These are phyloP conservation scores for Przewalskia tangutica DNA, from an alignment of 257 asterid genomes.

Conservation along the genomic window DNA sequence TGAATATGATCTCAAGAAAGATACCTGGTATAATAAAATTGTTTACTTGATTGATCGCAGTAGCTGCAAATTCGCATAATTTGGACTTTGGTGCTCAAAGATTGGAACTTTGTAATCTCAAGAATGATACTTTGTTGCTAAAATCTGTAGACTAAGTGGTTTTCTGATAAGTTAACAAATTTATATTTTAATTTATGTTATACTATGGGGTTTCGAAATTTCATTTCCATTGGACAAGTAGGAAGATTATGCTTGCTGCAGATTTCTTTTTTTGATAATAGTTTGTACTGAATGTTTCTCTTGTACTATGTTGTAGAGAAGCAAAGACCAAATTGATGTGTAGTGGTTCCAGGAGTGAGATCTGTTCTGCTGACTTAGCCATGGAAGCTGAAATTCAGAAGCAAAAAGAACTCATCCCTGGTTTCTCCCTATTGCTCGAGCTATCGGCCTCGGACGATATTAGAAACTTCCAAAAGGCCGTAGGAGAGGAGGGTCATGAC, in stretches of 20 bases:
- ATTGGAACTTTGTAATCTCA: not conserved
- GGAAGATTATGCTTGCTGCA: not conserved
- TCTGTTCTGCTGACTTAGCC: slow-evolving; percentile 7
- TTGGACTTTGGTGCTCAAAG: not conserved
- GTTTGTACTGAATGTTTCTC: not conserved
- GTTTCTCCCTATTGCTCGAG: slow-evolving; percentile 21
- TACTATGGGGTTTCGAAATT: not conserved
- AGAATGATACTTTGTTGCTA: not conserved
- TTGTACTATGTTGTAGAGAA: slow-evolving; percentile 1
- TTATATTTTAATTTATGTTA: not conserved
- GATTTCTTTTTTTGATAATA: not conserved
- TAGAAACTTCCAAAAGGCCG: slow-evolving; percentile 20
- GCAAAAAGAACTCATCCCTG: slow-evolving; percentile 4
- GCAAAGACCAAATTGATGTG: slow-evolving; percentile 12
- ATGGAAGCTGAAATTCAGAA: slow-evolving; percentile 8
- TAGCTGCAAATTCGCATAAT: not conserved
- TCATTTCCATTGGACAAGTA: not conserved
- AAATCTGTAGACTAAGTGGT: not conserved
- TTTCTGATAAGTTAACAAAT: not conserved
- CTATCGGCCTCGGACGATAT: slow-evolving; percentile 32
- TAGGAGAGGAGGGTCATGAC: slow-evolving; percentile 21
- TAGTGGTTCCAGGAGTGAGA: slow-evolving; percentile 16
- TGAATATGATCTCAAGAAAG: not conserved
- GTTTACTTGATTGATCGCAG: not conserved
- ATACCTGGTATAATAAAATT: not conserved